These are phyloP conservation scores for Asterophora lycoperdoides DNA, from an alignment of 768 basidiomycete species.

Conservation along the genomic window DNA sequence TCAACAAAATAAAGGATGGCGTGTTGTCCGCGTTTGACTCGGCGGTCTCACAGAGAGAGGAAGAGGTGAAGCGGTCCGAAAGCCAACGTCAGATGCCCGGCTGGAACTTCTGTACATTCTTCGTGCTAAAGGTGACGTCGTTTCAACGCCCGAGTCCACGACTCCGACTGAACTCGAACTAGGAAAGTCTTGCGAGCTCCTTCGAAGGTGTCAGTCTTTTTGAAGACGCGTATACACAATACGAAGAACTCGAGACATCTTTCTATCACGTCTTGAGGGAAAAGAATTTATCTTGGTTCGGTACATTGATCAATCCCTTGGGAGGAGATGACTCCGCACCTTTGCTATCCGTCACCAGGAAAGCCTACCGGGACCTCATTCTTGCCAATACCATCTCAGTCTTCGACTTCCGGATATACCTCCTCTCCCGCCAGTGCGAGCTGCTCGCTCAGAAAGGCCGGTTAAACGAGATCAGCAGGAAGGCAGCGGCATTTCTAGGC, in stretches of 20 bases:
- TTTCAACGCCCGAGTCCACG: conserved; percentile 3
- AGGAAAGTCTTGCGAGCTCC: conserved; percentile 93
- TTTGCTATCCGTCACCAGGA: conserved; percentile 72
- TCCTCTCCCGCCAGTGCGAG: conserved; percentile 81
- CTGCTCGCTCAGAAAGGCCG: conserved; percentile 68
- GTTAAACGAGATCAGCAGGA: conserved; percentile 65
- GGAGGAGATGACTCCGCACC: conserved; percentile 76
- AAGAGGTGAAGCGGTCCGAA: conserved; percentile 88
- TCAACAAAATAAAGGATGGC: conserved; percentile 87
- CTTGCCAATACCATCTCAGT: conserved; percentile 86
- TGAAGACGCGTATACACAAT: conserved; percentile 86
- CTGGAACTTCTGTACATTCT: conserved; percentile 99
- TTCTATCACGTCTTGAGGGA: conserved; percentile 75
- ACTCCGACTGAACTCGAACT: conserved; percentile 12
- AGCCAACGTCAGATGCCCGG: conserved; percentile 89
- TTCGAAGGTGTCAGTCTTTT: conserved; percentile 86
- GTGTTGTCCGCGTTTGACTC: conserved; percentile 80
- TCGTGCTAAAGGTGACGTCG: conserved; percentile 76
- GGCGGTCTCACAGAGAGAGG: conserved; percentile 74
- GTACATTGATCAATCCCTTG: conserved; percentile 67
- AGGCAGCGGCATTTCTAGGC: conserved; percentile 70
- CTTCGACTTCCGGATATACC: conserved; percentile 90
- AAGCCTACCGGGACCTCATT: conserved; percentile 87
- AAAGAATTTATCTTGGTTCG: conserved; percentile 90
- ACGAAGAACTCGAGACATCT: conserved; percentile 85